phyloP scores from a whole-genome alignment of 176 grass and related monocot species.

The Oryza longistaminata region DNA sequence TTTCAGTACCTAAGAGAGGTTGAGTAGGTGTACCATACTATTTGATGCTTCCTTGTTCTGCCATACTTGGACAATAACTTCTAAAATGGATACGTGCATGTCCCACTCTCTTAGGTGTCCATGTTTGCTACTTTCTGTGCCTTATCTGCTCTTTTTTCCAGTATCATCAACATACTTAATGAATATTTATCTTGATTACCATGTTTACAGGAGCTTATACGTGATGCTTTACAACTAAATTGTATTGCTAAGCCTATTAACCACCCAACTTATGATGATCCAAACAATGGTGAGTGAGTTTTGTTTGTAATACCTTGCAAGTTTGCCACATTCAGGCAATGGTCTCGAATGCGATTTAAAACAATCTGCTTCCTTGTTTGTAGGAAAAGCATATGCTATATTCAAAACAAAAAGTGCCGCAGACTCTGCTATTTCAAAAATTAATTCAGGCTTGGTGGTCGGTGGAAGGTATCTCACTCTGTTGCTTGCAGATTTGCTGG shows the following conservation, averaged over 20 bases:
- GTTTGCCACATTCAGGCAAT: constrained; percentile 22
- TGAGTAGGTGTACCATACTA: neutral
- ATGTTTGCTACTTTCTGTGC: constrained; percentile 4
- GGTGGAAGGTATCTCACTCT: constrained; percentile 73
- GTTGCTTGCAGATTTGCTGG: constrained; percentile 3
- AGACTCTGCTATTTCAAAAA: constrained; percentile 57
- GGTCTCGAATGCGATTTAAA: constrained; percentile 6
- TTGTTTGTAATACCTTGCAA: constrained; percentile 23
- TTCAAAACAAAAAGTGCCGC: constrained; percentile 62
- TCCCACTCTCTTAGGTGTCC: neutral
- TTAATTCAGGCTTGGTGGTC: constrained; percentile 73
- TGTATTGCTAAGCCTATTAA: constrained; percentile 51
- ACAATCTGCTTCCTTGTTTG: constrained; percentile 28
- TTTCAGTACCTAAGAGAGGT: neutral
- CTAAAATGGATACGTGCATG: neutral
- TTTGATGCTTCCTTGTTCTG: neutral
- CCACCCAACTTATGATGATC: constrained; percentile 59
- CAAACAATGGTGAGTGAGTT: constrained; percentile 53
- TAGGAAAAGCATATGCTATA: constrained; percentile 92
- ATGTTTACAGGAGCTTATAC: constrained; percentile 49
- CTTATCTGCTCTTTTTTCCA: constrained; percentile 1
- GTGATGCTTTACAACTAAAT: constrained; percentile 33
- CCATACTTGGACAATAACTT: neutral
- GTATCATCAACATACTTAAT: constrained; percentile 11
- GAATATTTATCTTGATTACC: constrained; percentile 7